Evolutionary conservation across 371 early-diverging fungal genomes (phyloP), one percentile per base, ranked within the genome.

Genomic region (Massospora cicadina): DNA sequence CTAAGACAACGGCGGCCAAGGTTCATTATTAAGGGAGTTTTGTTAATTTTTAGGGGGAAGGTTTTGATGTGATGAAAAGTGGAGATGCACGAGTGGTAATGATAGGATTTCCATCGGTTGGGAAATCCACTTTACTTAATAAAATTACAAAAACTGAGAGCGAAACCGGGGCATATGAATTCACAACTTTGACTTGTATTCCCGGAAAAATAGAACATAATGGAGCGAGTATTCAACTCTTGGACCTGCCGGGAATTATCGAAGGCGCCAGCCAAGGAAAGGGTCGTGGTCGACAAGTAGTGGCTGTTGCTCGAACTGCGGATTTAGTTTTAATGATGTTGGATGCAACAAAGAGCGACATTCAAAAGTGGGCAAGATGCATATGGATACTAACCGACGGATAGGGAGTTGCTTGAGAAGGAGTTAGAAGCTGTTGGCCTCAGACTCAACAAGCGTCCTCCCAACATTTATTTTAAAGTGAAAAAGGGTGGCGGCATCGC

Each of bases 71-170:
- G 29, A 91, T 94, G 81, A 91, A 96, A 76, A 89, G 91, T 32
- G 99, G 99, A 12, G 96, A 96, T 72, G 99, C 99, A 2, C 86
- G 99, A 63, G 95, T 99, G 30, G 99, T 93, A 1, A 83, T 99
- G 79, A 93, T 98, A 71, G 99, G 97, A 63, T 99, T 99, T 70
- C 99, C 99, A 12, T 96, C 97, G 13, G 99, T 99, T 24, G 99
- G 99, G 62, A 99, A 99, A 76, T 91, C 92, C 24, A 99, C 99
- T 1, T 76, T 99, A 56, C 80, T 99, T 60, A 87, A 86, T 69
- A 96, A 93, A 74, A 72, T 96, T 30, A 99, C 99, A 21, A 86
- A 90, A 43, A 93, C 96, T 0, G 88, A 91, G 68, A 93, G 95
- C 2, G 94, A 91, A 69, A 95, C 91, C 59, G 89, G 83, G 60